phyloP scores from a whole-genome alignment of 2,329 filamentous ascomycete species.

The Ophiostoma novo-ulmi region DNA sequence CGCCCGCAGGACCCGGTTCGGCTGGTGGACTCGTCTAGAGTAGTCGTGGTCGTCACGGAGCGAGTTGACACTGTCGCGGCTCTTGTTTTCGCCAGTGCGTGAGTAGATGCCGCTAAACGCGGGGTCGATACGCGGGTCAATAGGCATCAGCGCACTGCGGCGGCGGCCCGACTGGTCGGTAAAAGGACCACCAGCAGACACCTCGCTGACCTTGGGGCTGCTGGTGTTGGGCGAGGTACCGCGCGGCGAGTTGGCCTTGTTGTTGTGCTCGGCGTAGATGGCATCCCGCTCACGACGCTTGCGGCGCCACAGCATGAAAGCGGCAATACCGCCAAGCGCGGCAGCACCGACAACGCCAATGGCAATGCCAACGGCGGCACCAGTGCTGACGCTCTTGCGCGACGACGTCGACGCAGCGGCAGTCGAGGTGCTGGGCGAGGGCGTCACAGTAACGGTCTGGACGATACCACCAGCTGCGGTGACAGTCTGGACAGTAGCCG shows the following conservation, averaged over 20 bases:
- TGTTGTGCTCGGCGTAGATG: constrained; percentile 37
- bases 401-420: constrained; percentile 21
- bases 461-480: constrained; percentile 48
- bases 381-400: constrained; percentile 39
- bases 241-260: constrained; percentile 39
- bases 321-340: constrained; percentile 35
- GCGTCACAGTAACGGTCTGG: constrained; percentile 52
- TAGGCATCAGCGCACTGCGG: constrained; percentile 51
- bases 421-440: constrained; percentile 26
- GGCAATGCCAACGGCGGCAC: constrained; percentile 49
- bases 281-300: constrained; percentile 41
- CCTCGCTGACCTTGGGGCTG: constrained; percentile 40
- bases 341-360: constrained; percentile 41
- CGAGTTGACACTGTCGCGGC: constrained; percentile 59
- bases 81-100: constrained; percentile 47
- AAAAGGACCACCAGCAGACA: constrained; percentile 27
- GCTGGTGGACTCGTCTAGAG: constrained; percentile 53
- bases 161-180: constrained; percentile 38
- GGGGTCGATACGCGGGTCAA: constrained; percentile 60
- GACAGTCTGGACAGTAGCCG: constrained; percentile 46
- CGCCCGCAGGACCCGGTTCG: constrained; percentile 52
- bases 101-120: constrained; percentile 54
- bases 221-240: constrained; percentile 49
- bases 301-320: constrained; percentile 37
- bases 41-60: constrained; percentile 62